Evolutionary conservation across 2,329 filamentous ascomycete genomes (phyloP), one percentile per base, ranked within the genome.

Genomic region (Apiospora saccharicola): DNA sequence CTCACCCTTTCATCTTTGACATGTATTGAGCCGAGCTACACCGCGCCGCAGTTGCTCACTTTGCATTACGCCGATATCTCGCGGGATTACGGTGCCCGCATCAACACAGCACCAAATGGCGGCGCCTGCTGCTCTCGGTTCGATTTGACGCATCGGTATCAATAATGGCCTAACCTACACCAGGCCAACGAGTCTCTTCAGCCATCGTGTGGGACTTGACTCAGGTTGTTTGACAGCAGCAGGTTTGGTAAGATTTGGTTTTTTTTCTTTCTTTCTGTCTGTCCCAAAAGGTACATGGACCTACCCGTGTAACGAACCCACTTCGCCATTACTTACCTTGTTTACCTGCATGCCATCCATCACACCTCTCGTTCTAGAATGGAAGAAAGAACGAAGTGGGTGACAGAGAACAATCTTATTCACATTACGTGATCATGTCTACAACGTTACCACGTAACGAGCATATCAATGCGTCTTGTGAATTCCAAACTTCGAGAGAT

Each of bases 181-280:
- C 34, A 41, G 34, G n/a, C 57, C 34, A 64, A 41, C n/a, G 49
- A 26, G 12, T 26, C 24, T n/a, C 49, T n/a, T 26, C 49, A 51
- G 49, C n/a, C 49, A 51, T 24, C 19, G 30, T 41, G 34, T 64
- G 57, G 57, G 57, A 41, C 57, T 41, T 61, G 53, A 37, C 53
- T 61, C 30, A 30, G 30, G 30, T 22, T 30, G 16, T 61, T 61
- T 61, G 53, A 61, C 53, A 61, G 37, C 53, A 61, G 53, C 53
- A 61, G 34, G 34, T 41, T 14, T 16, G 43, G 57, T 34, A 22
- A 64, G 22, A 24, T 64, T 22, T 14, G 19, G 41, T n/a, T 61
- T 37, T 26, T 19, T 57, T 57, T 34, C n/a, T n/a, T 61, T 34
- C 4, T 30, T 30, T 30, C 26, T 30, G 26, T 34, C 53, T 30